Evolutionary conservation across 2,329 filamentous ascomycete genomes (phyloP).

Genomic region (Verticillium klebahnii): DNA sequence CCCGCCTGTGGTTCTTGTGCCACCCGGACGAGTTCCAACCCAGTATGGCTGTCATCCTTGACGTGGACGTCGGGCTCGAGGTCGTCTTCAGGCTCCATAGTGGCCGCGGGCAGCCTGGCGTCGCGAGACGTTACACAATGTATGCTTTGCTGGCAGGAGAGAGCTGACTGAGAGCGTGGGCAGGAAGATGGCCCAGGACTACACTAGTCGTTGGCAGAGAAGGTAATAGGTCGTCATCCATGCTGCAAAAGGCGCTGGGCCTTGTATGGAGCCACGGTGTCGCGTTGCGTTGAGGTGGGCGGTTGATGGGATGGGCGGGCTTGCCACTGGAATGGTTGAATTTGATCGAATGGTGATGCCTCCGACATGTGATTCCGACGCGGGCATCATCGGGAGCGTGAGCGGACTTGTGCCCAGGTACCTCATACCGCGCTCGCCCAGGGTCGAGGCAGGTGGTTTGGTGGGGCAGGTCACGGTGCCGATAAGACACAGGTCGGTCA

Average conservation of each 20-base stretch:
- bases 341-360: neutral
- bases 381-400: neutral
- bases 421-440: no score
- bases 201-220: neutral
- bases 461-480: neutral
- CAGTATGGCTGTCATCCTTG: neutral
- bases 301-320: neutral
- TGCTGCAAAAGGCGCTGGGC: neutral
- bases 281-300: neutral
- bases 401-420: neutral
- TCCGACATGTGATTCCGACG: slow-evolving; percentile 1
- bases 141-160: neutral
- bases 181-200: neutral
- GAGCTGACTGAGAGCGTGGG: neutral
- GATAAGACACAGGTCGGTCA: neutral
- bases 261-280: neutral
- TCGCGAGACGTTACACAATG: neutral
- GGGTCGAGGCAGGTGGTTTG: no score
- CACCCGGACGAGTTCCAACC: neutral
- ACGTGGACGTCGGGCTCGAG: neutral
- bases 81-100: neutral
- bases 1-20: slow-evolving; percentile 15
- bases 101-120: neutral
- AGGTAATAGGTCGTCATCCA: neutral
- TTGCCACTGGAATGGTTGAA: slow-evolving; percentile 1